Evolutionary conservation across 805 yeast species (phyloP).

Genomic region (Saccharomycopsis babjevae): DNA sequence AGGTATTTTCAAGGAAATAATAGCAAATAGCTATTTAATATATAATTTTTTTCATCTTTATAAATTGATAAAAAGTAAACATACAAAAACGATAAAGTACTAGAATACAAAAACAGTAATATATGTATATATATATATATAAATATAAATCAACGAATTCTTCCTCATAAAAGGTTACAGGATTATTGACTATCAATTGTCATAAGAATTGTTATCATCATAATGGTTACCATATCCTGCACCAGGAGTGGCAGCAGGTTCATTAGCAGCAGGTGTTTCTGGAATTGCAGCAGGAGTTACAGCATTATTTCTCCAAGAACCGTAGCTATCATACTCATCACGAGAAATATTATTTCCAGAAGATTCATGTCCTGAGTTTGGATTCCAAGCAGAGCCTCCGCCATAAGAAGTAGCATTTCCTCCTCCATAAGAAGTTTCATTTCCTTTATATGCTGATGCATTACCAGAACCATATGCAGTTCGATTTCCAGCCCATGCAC

Average conservation of each 20-base stretch:
- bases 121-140: not conserved
- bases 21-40: no score
- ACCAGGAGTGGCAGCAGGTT: constrained; percentile 19
- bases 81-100: no score
- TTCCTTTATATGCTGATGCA: constrained; percentile 13
- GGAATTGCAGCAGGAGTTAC: constrained; percentile 26
- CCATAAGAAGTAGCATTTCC: constrained; percentile 28
- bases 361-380: constrained; percentile 26
- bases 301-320: constrained; percentile 25
- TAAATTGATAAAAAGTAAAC: no score
- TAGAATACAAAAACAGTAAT: not conserved
- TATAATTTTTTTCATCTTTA: no score
- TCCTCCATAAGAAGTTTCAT: constrained; percentile 22
- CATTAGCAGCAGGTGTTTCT: constrained; percentile 29
- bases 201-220: constrained; percentile 1
- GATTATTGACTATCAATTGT: not conserved
- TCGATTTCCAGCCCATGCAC: constrained; percentile 28
- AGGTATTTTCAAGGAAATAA: no score
- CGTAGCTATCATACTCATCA: constrained; percentile 30
- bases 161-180: no score
- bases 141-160: not conserved
- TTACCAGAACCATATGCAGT: constrained; percentile 23
- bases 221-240: constrained; percentile 11
- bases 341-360: constrained; percentile 22
- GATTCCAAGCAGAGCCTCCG: constrained; percentile 33